Evolutionary conservation across 495 filamentous ascomycete genomes (phyloP), one percentile per base, ranked within the genome.

Genomic region (Aspergillus funiculosus): DNA sequence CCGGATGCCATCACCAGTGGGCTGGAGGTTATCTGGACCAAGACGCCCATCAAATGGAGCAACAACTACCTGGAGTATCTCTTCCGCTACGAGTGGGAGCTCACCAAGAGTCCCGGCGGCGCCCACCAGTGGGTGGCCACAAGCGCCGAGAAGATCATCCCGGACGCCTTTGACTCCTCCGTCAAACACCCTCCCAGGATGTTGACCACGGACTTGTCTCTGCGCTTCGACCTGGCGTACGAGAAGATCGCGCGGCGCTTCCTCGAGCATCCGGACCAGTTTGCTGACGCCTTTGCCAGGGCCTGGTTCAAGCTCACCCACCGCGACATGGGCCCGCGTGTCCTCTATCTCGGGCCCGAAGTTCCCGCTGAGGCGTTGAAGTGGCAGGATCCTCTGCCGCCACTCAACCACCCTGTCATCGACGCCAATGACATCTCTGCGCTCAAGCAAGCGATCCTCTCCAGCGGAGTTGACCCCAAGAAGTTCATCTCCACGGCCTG

Each of bases 261-360:
- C 73, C 68, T 81, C 28, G 74, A 72, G 47, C 60, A 87, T 61
- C 79, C 79, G 1, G 78, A 81, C 49, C 62, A 83, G 69, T 73
- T 85, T 39, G 72, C 72, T 37, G 78, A 84, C 47, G 80, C 69
- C 4, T 87, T 86, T 53, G 66, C 74, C 32, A 75, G 77, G 36
- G 82, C 83, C 39, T 87, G 83, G 83, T 87, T 87, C 76, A 87
- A 87, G 76, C 73, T 87, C 41, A 67, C 82, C 26, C 83, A 87
- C 67, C 80, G 83, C 63, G 83, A 87, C 59, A 72, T 87, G 66
- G 83, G 83, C 11, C 83, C 83, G 11, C 74, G 79, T 14, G 54
- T 70, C 25, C 79, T 80, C 59, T 87, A 79, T 68, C 56, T 85
- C 44, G 83, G 83, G 36, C 83, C 83, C 20, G 83, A 87, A 64